phyloP scores from a whole-genome alignment of 208 protist species.

The Wallacemonas sp. region DNA sequence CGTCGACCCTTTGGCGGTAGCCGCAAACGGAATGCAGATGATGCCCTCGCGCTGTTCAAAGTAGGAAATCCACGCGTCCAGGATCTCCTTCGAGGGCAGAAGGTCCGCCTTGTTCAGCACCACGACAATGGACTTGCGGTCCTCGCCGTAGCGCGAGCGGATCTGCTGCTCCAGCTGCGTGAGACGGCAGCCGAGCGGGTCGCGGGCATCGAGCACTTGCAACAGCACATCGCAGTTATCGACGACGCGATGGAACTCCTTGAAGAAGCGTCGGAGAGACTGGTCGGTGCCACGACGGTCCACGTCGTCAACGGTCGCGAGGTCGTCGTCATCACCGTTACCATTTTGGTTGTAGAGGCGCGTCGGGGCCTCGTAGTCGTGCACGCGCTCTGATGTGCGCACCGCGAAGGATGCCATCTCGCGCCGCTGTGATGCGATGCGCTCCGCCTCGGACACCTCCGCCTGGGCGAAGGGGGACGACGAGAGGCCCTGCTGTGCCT shows the following conservation, averaged over 20 bases:
- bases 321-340: constrained; percentile 29
- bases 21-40: constrained; percentile 85
- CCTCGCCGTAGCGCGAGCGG: constrained; percentile 83
- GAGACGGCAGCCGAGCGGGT: constrained; percentile 96
- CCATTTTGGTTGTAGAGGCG: constrained; percentile 27
- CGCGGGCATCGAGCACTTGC: constrained; percentile 97
- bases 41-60: constrained; percentile 83
- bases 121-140: constrained; percentile 93
- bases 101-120: constrained; percentile 98
- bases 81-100: constrained; percentile 92
- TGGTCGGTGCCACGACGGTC: constrained; percentile 58
- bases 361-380: constrained; percentile 76
- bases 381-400: constrained; percentile 66
- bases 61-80: constrained; percentile 84
- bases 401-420: constrained; percentile 79
- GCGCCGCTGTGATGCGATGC: constrained; percentile 45
- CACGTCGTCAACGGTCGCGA: constrained; percentile 44
- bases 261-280: constrained; percentile 87
- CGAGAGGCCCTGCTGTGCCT: background rate
- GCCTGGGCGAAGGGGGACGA: background rate
- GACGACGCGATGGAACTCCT: constrained; percentile 92
- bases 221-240: constrained; percentile 96
- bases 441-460: constrained; percentile 37
- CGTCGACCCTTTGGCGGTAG: constrained; percentile 73
- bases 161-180: constrained; percentile 93